Evolutionary conservation across 2,329 filamentous ascomycete species (phyloP).

Genomic region (Didymellaceae sp.): DNA sequence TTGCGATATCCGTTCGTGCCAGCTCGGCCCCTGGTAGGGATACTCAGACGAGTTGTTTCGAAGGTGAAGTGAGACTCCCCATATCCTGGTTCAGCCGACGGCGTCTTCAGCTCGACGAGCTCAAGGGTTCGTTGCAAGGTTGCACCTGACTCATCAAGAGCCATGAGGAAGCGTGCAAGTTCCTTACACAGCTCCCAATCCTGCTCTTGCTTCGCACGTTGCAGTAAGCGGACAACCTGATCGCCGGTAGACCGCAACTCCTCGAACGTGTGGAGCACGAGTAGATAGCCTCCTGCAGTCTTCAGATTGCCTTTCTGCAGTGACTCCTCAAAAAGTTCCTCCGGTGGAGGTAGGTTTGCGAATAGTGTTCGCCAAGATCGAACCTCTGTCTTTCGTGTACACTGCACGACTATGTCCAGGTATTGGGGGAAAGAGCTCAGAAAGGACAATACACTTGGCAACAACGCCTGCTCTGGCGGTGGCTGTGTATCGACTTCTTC

Average conservation of each 20-base stretch:
- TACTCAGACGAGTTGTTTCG: conserved; percentile 35
- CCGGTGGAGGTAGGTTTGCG: conserved; percentile 84
- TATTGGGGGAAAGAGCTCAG: conserved; percentile 72
- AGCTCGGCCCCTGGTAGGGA: conserved; percentile 33
- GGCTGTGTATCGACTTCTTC: conserved; percentile 82
- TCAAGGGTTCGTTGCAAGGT: conserved; percentile 77
- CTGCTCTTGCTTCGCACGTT: conserved; percentile 78
- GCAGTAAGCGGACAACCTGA: conserved; percentile 81
- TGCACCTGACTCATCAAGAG: conserved; percentile 84
- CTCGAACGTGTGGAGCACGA: conserved; percentile 84
- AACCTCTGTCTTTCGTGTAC: conserved; percentile 95
- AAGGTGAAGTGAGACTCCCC: conserved; percentile 43
- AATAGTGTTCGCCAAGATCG: conserved; percentile 95
- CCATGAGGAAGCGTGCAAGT: conserved; percentile 90
- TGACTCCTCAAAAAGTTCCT: conserved; percentile 92
- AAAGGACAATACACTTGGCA: conserved; percentile 61
- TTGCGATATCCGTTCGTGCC: conserved; percentile 23
- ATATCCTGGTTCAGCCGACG: conserved; percentile 31
- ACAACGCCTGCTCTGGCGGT: conserved; percentile 55
- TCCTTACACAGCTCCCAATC: conserved; percentile 98
- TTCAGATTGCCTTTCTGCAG: conserved; percentile 85
- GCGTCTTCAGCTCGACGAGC: conserved; percentile 48
- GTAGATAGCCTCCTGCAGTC: conserved; percentile 94
- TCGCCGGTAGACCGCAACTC: conserved; percentile 68
- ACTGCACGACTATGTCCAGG: conserved; percentile 94